A percentile compares a stretch with the other conserved stretches of the same genome.
Evolutionary conservation across 148 eudicot species (phyloP).

Genomic region (Linanthus parryae): DNA sequence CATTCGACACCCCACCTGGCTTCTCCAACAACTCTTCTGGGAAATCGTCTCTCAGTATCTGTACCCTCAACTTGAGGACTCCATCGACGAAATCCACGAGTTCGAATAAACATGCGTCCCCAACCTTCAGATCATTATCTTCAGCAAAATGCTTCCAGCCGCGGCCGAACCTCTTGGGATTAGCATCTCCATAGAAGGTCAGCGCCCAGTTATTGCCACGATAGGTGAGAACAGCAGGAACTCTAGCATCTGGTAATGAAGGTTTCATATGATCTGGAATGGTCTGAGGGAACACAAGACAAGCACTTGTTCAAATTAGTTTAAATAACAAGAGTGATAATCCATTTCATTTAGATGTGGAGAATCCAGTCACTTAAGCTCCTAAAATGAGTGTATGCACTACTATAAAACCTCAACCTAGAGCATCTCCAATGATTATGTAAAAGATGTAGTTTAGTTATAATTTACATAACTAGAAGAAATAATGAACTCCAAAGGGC

Average conservation of each 20-base stretch:
- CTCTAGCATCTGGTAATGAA: conserved; percentile 16
- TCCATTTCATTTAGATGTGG: too few species aligned
- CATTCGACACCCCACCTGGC: background rate
- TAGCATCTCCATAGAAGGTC: conserved; percentile 12
- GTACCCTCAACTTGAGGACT: conserved; percentile 28
- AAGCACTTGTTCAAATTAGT: background rate
- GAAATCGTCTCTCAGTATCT: conserved; percentile 29
- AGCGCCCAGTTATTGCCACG: conserved; percentile 36
- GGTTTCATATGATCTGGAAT: conserved; percentile 19
- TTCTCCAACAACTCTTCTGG: conserved; percentile 17
- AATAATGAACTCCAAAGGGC: too few species aligned
- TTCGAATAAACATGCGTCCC: conserved; percentile 47
- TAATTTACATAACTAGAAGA: too few species aligned
- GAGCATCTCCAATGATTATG: too few species aligned
- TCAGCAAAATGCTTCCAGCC: conserved; percentile 30
- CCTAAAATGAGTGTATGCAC: too few species aligned
- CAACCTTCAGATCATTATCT: conserved; percentile 31
- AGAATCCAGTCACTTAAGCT: too few species aligned
- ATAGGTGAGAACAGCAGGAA: conserved; percentile 23
- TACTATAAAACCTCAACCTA: too few species aligned
- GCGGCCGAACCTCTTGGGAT: conserved; percentile 12
- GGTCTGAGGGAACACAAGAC: conserved; percentile 9
- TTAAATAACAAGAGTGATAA: too few species aligned
- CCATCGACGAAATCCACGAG: conserved; percentile 11
- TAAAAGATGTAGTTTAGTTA: too few species aligned